Conservation (phyloP, 148 eudicot species). For the Cornus kousa region DNA sequence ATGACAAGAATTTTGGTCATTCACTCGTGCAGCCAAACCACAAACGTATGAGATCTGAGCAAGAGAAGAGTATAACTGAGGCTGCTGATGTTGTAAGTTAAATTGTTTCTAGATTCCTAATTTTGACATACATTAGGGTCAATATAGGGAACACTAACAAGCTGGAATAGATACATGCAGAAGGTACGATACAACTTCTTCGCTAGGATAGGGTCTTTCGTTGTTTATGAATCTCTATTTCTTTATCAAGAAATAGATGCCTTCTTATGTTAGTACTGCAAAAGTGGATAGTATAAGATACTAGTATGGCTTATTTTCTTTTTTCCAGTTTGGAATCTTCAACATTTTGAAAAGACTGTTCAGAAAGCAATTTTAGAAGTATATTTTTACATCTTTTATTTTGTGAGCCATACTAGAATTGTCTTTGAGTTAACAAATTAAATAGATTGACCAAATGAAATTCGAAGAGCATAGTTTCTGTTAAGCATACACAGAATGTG, state of each 20-base stretch:
- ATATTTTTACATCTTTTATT: not conserved
- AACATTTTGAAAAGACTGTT: not conserved
- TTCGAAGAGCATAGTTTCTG: not conserved
- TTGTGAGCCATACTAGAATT: not conserved
- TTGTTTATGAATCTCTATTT: not conserved
- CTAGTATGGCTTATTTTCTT: not conserved
- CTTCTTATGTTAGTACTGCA: not conserved
- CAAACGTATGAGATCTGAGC: conserved; percentile 2
- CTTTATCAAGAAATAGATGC: not conserved
- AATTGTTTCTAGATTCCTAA: not conserved
- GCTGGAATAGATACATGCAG: not conserved
- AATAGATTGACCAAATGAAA: not conserved
- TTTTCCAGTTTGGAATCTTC: too few relatives aligned
- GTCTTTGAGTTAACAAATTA: not conserved
- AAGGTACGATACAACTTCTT: not conserved
- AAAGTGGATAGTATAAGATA: too few relatives aligned
- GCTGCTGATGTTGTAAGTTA: conserved; percentile 31
- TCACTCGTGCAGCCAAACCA: conserved; percentile 9
- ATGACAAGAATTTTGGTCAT: conserved; percentile 21
- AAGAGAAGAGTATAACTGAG: conserved; percentile 20
- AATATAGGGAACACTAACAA: too few relatives aligned
- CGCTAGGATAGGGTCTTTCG: not conserved
- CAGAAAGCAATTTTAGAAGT: not conserved
- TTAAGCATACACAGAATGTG: too few relatives aligned
- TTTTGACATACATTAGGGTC: too few relatives aligned